Percentiles rank a stretch among this genome's conserved stretches.
Conservation (phyloP, 192 early-diverging fungal genomes). For the Linnemannia zychae region DNA sequence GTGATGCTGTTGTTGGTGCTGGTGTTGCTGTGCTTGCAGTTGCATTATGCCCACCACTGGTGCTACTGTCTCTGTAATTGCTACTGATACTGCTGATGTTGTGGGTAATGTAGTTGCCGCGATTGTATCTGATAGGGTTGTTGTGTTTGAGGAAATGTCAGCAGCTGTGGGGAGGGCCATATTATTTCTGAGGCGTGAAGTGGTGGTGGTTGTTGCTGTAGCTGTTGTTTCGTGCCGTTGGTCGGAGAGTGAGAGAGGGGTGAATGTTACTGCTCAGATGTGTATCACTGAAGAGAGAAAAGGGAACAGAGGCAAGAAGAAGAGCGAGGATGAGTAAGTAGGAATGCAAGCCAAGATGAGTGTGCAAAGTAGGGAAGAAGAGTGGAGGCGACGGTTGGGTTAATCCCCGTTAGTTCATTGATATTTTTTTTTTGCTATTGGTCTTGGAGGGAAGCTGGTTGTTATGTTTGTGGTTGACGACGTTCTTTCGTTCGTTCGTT, state of each 20-base stretch:
- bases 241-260: neutral
- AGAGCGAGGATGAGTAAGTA: neutral
- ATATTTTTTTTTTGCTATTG: neutral
- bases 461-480: neutral
- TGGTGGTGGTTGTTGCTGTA: neutral
- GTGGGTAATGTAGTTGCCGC: constrained; percentile 7
- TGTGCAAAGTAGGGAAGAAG: no score
- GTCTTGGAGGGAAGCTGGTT: no score
- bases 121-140: neutral
- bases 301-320: neutral
- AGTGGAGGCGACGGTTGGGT: neutral
- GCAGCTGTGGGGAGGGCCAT: neutral
- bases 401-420: neutral
- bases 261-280: neutral
- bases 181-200: neutral
- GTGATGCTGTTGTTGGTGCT: neutral
- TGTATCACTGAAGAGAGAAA: neutral
- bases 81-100: constrained; percentile 10
- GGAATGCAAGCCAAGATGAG: no score
- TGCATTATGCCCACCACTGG: neutral
- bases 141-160: neutral
- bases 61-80: constrained; percentile 9
- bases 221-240: constrained; percentile 5
- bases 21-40: constrained; percentile 18
- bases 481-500: neutral